Evolutionary conservation across 805 yeast species (phyloP), one percentile per base, ranked within the genome.

Genomic region (baker's yeast (Saccharomyces cerevisiae)): DNA sequence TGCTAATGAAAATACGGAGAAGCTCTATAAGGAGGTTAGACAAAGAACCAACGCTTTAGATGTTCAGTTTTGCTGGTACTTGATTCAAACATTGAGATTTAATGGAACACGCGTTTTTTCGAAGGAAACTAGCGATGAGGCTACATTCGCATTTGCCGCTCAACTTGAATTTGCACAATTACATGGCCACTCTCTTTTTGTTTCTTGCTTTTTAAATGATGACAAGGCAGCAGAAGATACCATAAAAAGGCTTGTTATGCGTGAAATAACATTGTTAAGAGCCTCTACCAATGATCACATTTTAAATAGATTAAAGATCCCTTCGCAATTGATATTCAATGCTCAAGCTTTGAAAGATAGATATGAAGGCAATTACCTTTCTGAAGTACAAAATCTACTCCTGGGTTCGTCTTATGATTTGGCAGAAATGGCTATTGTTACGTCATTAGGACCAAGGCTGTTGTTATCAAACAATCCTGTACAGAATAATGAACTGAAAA

Each of bases 371-470:
- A 78, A 85, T 50, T 78, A 73, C 59, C 74, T 83, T 70, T 73
- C 77, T 14, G 89, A 89, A 60, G 82, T 84, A 1, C 73, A 76
- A 48, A 80, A 84, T 29, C 76, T 85, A 48, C 69, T 89, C 0
- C 76, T 74, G 11, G 96, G 96, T 0, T 74, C 73, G 10, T 67
- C 78, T 50, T 80, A 79, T 73, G 73, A 70, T 0, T 82, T 80
- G 43, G 96, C 96, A 0, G 94, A 88, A 62, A 65, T 70, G 1
- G 70, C 81, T 0, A 69, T 88, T 3, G 61, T 83, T 8, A 64
- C 72, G 0, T 66, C 75, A 2, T 85, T 89, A 30, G 98, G 92
- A 0, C 98, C 98, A 8, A 67, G 70, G 13, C 79, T 84, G 2
- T 80, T 91, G 1, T 47, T 70, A 36, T 53, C 51, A 9, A 56